Evolutionary conservation across 1,284 basidiomycete species (phyloP), one percentile per base, ranked within the genome.

Genomic region (Moesziomyces globuligerus): DNA sequence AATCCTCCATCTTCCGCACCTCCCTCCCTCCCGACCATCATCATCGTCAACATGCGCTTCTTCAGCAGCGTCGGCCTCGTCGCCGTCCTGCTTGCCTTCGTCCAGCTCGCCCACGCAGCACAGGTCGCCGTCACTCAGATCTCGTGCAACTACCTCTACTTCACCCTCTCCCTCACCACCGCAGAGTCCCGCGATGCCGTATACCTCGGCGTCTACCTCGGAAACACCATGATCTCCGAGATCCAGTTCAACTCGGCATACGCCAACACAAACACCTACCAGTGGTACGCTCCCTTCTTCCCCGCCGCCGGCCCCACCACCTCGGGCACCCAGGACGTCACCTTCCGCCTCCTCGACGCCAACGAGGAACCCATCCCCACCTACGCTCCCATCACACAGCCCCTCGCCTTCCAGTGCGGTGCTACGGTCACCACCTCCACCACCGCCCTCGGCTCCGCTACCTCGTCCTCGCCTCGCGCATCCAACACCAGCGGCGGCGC

Each of bases 341-440:
- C 47, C 21, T 72, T 72, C 48, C 52, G 37, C 17, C 53, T 67
- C 18, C 50, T 72, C 28, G 69, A 67, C 32, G 24, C 23, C 2
- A 38, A 44, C 29, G 59, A 58, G n/a, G 34, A 40, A 1, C 11
- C 43, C 39, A 34, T 71, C 39, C 10, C 62, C 28, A 39, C 54
- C 21, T 66, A 40, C 20, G 3, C 40, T 11, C 13, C 58, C 20
- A 39, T 72, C 48, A 57, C 56, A 2, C 51, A 60, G 28, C 34
- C 49, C 1, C 8, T 72, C 55, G 55, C 47, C 38, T 72, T 72
- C 59, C 48, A 60, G 36, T 72, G 69, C 28, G 62, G 62, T 36
- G 52, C 62, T 25, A 53, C 49, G 24, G 20, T 72, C 42, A 55
- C 50, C 32, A 57, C 57, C 20, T 49, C 53, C 25, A 34, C 55